A percentile compares a stretch with the other conserved stretches of the same genome.
Conservation (phyloP, 805 yeast species). For the Jamesozyma jinghongensis region DNA sequence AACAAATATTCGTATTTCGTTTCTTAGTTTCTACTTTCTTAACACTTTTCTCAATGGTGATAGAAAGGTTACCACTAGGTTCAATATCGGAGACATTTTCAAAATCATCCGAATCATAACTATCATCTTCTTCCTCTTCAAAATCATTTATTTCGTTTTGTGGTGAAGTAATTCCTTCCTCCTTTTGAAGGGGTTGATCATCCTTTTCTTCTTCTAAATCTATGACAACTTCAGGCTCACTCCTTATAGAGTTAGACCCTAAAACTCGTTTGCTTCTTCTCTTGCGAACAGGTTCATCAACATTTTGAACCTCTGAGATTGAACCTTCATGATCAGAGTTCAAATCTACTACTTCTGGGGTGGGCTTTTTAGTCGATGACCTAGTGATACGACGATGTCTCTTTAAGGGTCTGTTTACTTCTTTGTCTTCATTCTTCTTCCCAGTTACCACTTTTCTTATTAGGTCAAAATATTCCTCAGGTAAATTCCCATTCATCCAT, state of each 20-base stretch:
- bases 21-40: slow-evolving; percentile 8
- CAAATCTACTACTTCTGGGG: slow-evolving; percentile 1
- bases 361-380: background rate
- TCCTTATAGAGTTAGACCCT: no score
- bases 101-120: slow-evolving; percentile 21
- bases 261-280: background rate
- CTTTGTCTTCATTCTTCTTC: slow-evolving; percentile 7
- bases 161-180: slow-evolving; percentile 1
- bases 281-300: no score
- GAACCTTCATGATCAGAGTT: background rate
- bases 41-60: slow-evolving; percentile 17
- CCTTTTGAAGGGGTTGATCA: no score
- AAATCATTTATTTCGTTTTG: no score
- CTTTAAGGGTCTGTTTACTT: slow-evolving; percentile 10
- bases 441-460: slow-evolving; percentile 24
- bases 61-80: slow-evolving; percentile 18
- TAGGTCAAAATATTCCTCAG: slow-evolving; percentile 27
- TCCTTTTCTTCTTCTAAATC: no score
- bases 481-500: slow-evolving; percentile 17
- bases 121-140: slow-evolving; percentile 14
- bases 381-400: slow-evolving; percentile 3
- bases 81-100: slow-evolving; percentile 13
- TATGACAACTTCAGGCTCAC: no score
- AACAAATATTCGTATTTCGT: slow-evolving; percentile 30
- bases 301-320: no score